A percentile compares a stretch with the other conserved stretches of the same genome.
Evolutionary conservation across 2,329 filamentous ascomycete species (phyloP).

Genomic region (Ceratocystis colombiana): DNA sequence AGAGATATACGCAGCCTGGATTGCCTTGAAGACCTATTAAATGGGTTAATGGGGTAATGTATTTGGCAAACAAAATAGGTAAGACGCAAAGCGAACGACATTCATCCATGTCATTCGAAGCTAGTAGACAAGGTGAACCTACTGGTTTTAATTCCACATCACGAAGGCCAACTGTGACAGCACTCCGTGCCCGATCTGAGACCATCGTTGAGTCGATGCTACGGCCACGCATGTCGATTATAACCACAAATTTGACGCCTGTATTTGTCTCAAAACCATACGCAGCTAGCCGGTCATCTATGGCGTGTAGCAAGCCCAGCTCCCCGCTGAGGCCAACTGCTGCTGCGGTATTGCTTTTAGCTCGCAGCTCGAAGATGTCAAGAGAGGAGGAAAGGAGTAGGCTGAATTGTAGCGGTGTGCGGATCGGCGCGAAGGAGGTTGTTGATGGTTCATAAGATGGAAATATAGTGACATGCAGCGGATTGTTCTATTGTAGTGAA

Average conservation of each 20-base stretch:
- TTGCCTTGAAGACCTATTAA: conserved; percentile 60
- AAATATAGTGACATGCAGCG: conserved; percentile 85
- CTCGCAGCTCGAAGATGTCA: conserved; percentile 83
- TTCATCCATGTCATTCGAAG: conserved; percentile 33
- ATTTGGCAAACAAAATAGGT: background rate
- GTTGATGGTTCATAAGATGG: conserved; percentile 55
- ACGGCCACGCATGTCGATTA: conserved; percentile 81
- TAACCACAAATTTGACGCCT: conserved; percentile 76
- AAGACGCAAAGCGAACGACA: conserved; percentile 24
- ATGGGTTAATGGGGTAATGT: background rate
- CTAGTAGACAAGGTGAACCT: background rate
- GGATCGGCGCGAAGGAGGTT: conserved; percentile 46
- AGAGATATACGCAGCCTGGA: conserved; percentile 85
- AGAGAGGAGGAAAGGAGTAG: conserved; percentile 84
- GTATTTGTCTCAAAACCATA: conserved; percentile 98
- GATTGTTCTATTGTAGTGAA: conserved; percentile 67
- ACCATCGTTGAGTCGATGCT: conserved; percentile 34
- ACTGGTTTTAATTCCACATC: conserved; percentile 79
- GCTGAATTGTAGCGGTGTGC: conserved; percentile 76
- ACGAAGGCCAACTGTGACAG: conserved; percentile 54
- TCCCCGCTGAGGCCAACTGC: conserved; percentile 58
- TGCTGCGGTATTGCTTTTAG: conserved; percentile 57
- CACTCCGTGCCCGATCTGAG: conserved; percentile 28
- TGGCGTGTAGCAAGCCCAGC: conserved; percentile 79
- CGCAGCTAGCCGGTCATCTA: conserved; percentile 84